Evolutionary conservation across 352 stramenopile genomes (phyloP), one percentile per base, ranked within the genome.

Genomic region (Pythium phragmitis): DNA sequence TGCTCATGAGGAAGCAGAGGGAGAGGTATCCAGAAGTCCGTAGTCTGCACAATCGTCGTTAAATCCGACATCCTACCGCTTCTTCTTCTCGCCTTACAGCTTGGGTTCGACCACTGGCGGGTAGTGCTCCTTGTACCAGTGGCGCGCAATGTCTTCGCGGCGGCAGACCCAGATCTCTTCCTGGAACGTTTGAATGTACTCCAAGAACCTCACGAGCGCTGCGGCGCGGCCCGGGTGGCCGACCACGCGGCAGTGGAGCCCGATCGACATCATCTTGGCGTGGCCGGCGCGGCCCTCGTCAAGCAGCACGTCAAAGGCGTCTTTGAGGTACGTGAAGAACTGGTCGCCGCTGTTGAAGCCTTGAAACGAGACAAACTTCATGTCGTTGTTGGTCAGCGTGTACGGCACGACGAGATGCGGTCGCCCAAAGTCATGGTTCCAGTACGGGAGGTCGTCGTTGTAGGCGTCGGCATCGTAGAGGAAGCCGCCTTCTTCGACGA

Each of bases 401-500:
- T 98, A 98, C 3, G 94, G 94, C 65, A 98, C 98, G 5, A 99
- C 82, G n/a, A 99, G 73, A 70, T 98, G 96, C 36, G 92, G 91
- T 28, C 85, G 76, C 7, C 85, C 87, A 67, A 92, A 93, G 43
- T 96, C 86, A 54, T 74, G 80, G 62, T 84, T 97, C 93, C 94
- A 99, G 80, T 98, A 98, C 1, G 96, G 96, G 36, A 99, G 79
- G 70, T 98, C 96, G 72, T 99, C 94, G 62, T 93, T 93, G 74
- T 98, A 99, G 1, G 92, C 85, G 74, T 99, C 96, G 7, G 92
- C 92, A 79, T 98, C 96, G 76, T 98, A 99, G 52, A 98, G 68
- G 57, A 99, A 98, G n/a, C 90, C 80, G 60, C 92, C 92, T 77
- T 98, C 92, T 28, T 95, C 79, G 7, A 98, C 80, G 41, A 98